phyloP scores from a whole-genome alignment of 2,329 filamentous ascomycete genomes.

The Diaporthe aspalathi region DNA sequence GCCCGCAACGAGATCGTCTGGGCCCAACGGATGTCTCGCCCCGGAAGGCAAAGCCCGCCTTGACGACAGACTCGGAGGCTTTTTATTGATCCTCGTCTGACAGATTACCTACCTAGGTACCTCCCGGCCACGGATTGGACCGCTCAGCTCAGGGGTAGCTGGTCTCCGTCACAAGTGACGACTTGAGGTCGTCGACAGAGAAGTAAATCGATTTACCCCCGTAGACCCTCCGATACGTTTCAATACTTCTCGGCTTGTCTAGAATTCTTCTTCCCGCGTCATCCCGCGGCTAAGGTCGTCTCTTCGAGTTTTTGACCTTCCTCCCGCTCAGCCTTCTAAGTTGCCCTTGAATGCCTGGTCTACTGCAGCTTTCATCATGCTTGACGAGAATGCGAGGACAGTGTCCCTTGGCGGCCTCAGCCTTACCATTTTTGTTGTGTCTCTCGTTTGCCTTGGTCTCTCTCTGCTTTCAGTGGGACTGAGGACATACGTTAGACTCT shows the following conservation, averaged over 20 bases:
- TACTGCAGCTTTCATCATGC: background rate
- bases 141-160: slow-evolving; percentile 11
- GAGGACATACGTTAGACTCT: slow-evolving; percentile 39
- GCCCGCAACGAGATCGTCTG: slow-evolving; percentile 3
- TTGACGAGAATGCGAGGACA: slow-evolving; percentile 8
- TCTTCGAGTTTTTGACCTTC: background rate
- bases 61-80: slow-evolving; percentile 2
- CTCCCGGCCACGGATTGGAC: slow-evolving; percentile 8
- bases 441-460: slow-evolving; percentile 39
- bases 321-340: background rate
- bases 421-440: slow-evolving; percentile 41
- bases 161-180: slow-evolving; percentile 4
- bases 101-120: background rate
- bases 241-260: background rate
- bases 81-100: slow-evolving; percentile 10
- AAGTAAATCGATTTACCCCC: slow-evolving; percentile 3
- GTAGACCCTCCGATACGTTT: slow-evolving; percentile 3
- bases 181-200: background rate
- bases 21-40: slow-evolving; percentile 14
- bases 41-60: slow-evolving; percentile 1
- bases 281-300: background rate
- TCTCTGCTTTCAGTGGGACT: slow-evolving; percentile 40
- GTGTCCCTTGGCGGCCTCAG: slow-evolving; percentile 28
- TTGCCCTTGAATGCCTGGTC: background rate
- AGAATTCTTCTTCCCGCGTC: slow-evolving; percentile 4